These are phyloP conservation scores for Epichloe hybrida DNA, from an alignment of 2,329 filamentous ascomycete genomes.

Conservation along the genomic window DNA sequence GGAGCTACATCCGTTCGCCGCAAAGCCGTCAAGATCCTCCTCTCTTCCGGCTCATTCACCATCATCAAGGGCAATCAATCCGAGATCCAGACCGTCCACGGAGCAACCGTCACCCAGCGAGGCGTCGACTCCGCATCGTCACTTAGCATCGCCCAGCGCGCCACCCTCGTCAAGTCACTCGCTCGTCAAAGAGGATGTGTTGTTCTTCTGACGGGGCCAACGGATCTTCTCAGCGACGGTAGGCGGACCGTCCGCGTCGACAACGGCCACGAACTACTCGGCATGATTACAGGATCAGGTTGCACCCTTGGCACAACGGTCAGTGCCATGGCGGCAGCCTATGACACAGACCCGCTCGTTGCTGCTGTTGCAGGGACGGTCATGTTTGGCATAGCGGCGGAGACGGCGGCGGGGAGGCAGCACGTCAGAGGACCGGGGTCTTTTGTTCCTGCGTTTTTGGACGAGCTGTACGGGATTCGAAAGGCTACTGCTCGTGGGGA, in stretches of 20 bases:
- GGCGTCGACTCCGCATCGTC: slow-evolving; percentile 72
- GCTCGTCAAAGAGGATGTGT: slow-evolving; percentile 58
- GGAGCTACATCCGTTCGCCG: slow-evolving; percentile 68
- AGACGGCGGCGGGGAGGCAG: slow-evolving; percentile 48
- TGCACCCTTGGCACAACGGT: slow-evolving; percentile 76
- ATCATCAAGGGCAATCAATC: slow-evolving; percentile 91
- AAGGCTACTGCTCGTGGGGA: slow-evolving; percentile 34
- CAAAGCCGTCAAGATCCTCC: slow-evolving; percentile 54
- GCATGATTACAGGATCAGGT: slow-evolving; percentile 63
- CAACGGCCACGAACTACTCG: slow-evolving; percentile 65
- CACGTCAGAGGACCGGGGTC: slow-evolving; percentile 69
- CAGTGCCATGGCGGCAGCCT: slow-evolving; percentile 58
- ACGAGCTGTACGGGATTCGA: slow-evolving; percentile 46
- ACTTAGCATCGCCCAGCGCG: slow-evolving; percentile 39
- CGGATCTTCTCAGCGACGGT: slow-evolving; percentile 70
- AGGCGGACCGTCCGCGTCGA: slow-evolving; percentile 48
- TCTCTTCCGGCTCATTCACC: slow-evolving; percentile 64
- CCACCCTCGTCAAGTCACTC: slow-evolving; percentile 48
- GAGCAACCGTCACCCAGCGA: slow-evolving; percentile 45
- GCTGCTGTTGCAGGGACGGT: slow-evolving; percentile 61
- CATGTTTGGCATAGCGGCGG: slow-evolving; percentile 63
- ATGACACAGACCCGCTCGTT: slow-evolving; percentile 49
- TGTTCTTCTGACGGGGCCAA: slow-evolving; percentile 68
- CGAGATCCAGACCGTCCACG: slow-evolving; percentile 65
- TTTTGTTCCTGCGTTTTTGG: slow-evolving; percentile 76